Conservation (phyloP, 2,329 filamentous ascomycete genomes). For the Fulvia fulva region DNA sequence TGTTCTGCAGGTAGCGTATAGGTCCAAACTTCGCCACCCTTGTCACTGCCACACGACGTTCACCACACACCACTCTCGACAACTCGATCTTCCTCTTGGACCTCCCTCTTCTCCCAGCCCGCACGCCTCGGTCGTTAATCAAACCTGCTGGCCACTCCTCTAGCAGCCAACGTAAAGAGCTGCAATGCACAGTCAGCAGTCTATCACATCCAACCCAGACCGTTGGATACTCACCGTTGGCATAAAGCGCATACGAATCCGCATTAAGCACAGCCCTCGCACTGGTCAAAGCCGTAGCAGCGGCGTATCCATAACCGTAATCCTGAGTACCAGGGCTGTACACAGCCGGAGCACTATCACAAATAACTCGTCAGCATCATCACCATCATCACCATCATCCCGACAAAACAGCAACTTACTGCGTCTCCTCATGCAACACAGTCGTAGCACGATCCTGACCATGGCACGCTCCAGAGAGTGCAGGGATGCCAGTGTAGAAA, state of each 20-base stretch:
- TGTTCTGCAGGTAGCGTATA: too few relatives aligned
- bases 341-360: slow-evolving; percentile 39
- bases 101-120: too few relatives aligned
- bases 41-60: too few relatives aligned
- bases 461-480: slow-evolving; percentile 53
- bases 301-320: slow-evolving; percentile 55
- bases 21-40: too few relatives aligned
- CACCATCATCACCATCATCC: neutral
- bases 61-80: too few relatives aligned
- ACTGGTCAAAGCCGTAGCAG: slow-evolving; percentile 43
- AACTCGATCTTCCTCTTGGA: too few relatives aligned
- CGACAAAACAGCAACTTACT: too few relatives aligned
- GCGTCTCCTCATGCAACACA: slow-evolving; percentile 63
- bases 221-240: slow-evolving; percentile 24
- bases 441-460: slow-evolving; percentile 63
- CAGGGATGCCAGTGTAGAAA: slow-evolving; percentile 56
- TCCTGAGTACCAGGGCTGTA: slow-evolving; percentile 52
- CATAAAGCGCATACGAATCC: slow-evolving; percentile 56
- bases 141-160: too few relatives aligned
- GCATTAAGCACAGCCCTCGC: slow-evolving; percentile 58
- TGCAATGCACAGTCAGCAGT: neutral
- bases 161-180: neutral
- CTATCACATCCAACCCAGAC: neutral
- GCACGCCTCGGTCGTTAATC: too few relatives aligned
- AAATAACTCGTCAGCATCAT: neutral